Conservation (phyloP, 2,329 filamentous ascomycete species). For the Biscogniauxia sp. region DNA sequence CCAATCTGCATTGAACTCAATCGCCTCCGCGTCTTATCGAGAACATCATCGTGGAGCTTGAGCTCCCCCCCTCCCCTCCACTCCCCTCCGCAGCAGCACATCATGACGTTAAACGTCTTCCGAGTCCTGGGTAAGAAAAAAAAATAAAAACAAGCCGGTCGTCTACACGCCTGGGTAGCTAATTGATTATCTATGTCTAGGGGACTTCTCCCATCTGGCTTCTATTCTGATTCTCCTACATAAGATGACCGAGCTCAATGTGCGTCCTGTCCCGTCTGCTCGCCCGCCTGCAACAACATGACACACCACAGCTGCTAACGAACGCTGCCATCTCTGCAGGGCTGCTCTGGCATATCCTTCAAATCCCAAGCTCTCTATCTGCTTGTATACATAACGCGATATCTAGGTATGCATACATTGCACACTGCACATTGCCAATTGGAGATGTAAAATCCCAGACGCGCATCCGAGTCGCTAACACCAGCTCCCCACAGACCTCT, state of each 20-base stretch:
- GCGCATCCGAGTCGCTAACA: too few species aligned
- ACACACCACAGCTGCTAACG: slow-evolving; percentile 17
- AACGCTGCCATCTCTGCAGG: slow-evolving; percentile 52
- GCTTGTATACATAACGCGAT: slow-evolving; percentile 89
- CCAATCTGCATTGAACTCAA: not conserved
- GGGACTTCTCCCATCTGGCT: slow-evolving; percentile 90
- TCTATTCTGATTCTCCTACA: slow-evolving; percentile 94
- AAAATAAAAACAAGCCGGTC: not conserved
- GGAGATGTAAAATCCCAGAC: slow-evolving; percentile 3
- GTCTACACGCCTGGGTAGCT: slow-evolving; percentile 10
- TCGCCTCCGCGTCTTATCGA: slow-evolving; percentile 2
- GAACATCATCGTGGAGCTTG: slow-evolving; percentile 20
- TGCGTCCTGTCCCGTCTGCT: slow-evolving; percentile 37
- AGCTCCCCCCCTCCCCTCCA: slow-evolving; percentile 8
- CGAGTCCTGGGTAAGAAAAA: slow-evolving; percentile 51
- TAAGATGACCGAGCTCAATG: slow-evolving; percentile 93
- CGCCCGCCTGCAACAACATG: not conserved
- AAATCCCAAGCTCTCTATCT: slow-evolving; percentile 97
- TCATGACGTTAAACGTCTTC: slow-evolving; percentile 57
- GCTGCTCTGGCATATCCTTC: slow-evolving; percentile 96
- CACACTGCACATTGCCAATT: not conserved
- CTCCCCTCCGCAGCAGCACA: slow-evolving; percentile 15
- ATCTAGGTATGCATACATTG: slow-evolving; percentile 61
- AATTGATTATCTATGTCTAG: slow-evolving; percentile 44
- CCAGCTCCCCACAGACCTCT: slow-evolving; percentile 61